These are phyloP conservation scores for Eleusine indica DNA, from an alignment of 176 grass and related monocot species.

Conservation along the genomic window DNA sequence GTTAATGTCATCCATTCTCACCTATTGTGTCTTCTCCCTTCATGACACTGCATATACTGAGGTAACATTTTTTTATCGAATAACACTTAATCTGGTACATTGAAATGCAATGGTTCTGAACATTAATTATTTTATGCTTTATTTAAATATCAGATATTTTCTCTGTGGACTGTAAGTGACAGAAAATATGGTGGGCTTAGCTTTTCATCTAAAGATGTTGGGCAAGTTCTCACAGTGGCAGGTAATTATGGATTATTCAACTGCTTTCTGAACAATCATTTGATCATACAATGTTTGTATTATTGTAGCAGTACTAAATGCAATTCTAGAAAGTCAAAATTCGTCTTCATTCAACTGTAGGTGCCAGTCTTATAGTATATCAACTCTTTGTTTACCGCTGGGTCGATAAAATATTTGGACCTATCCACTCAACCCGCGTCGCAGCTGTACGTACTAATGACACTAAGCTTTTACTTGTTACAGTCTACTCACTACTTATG, in stretches of 20 bases:
- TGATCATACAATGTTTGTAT: neutral
- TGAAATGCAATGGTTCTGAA: neutral
- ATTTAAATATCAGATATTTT: slow-evolving; percentile 71
- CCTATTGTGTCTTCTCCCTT: slow-evolving; percentile 74
- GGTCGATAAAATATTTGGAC: slow-evolving; percentile 52
- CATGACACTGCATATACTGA: slow-evolving; percentile 77
- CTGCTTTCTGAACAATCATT: neutral
- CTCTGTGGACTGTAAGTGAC: slow-evolving; percentile 82
- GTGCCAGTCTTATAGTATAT: slow-evolving; percentile 64
- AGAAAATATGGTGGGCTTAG: slow-evolving; percentile 73
- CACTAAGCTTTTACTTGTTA: neutral
- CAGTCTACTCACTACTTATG: neutral
- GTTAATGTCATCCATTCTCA: slow-evolving; percentile 73
- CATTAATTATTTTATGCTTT: neutral
- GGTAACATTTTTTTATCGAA: slow-evolving; percentile 27
- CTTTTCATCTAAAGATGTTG: slow-evolving; percentile 75
- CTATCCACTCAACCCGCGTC: slow-evolving; percentile 55
- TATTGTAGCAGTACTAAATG: neutral
- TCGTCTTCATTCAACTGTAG: slow-evolving; percentile 41
- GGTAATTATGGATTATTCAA: slow-evolving; percentile 42
- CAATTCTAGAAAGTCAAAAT: neutral
- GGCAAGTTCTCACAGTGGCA: slow-evolving; percentile 73
- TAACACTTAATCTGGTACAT: neutral
- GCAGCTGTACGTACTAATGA: slow-evolving; percentile 49
- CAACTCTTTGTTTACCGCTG: slow-evolving; percentile 72